Evolutionary conservation across 2,329 filamentous ascomycete species (phyloP).

Genomic region (Cadophora luteo-olivacea): DNA sequence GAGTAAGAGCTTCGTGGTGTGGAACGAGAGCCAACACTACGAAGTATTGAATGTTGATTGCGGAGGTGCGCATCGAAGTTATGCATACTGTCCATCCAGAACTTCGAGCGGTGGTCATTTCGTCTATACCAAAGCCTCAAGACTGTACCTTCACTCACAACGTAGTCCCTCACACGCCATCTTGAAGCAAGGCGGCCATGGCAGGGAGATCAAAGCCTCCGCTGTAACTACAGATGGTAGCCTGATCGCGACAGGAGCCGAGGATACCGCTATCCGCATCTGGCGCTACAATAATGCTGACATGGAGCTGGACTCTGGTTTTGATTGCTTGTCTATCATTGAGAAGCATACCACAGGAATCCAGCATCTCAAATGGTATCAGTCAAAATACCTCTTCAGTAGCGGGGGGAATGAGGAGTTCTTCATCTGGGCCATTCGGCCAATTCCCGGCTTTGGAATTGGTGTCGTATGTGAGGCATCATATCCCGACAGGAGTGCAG

Average conservation of each 20-base stretch:
- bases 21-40: slow-evolving; percentile 75
- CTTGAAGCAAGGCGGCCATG: slow-evolving; percentile 77
- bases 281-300: slow-evolving; percentile 55
- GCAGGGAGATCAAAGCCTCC: slow-evolving; percentile 79
- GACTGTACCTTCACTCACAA: slow-evolving; percentile 53
- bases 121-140: slow-evolving; percentile 76
- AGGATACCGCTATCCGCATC: slow-evolving; percentile 78
- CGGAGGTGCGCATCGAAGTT: slow-evolving; percentile 83
- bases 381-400: slow-evolving; percentile 73
- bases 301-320: slow-evolving; percentile 22
- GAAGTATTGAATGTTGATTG: slow-evolving; percentile 79
- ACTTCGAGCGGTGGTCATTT: slow-evolving; percentile 57
- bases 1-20: slow-evolving; percentile 79
- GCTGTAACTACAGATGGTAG: slow-evolving; percentile 51
- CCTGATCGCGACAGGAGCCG: slow-evolving; percentile 70
- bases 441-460: slow-evolving; percentile 56
- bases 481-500: slow-evolving; percentile 57
- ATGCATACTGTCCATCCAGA: slow-evolving; percentile 56
- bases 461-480: slow-evolving; percentile 63
- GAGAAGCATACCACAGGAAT: slow-evolving; percentile 84
- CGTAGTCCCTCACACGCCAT: slow-evolving; percentile 50
- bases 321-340: slow-evolving; percentile 65
- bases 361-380: slow-evolving; percentile 73
- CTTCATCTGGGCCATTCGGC: slow-evolving; percentile 75
- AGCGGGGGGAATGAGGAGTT: slow-evolving; percentile 90